Percentiles rank a stretch among this genome's conserved stretches.
phyloP scores from a whole-genome alignment of 2,329 filamentous ascomycete genomes.

The Sporothrix euskadiensis region DNA sequence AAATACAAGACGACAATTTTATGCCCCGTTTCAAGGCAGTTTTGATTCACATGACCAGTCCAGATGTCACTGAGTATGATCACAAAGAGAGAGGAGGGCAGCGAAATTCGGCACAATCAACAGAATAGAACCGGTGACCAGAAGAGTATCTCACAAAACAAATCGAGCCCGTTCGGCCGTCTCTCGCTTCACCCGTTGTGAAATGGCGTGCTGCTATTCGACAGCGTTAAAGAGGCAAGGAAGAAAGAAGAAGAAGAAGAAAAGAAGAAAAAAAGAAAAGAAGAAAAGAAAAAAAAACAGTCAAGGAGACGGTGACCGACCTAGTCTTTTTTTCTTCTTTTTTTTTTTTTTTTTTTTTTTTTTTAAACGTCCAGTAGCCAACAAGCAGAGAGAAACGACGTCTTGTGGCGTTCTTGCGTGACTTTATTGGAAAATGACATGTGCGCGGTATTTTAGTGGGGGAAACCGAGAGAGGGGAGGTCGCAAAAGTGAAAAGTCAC shows the following conservation, averaged over 20 bases:
- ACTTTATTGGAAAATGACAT: constrained; percentile 24
- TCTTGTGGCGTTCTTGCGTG: constrained; percentile 22
- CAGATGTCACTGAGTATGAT: neutral
- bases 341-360: neutral
- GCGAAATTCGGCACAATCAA: neutral
- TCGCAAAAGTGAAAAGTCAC: neutral
- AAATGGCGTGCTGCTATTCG: constrained; percentile 20
- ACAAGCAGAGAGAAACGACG: neutral
- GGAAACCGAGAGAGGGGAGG: neutral
- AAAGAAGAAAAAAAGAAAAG: neutral
- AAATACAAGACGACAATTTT: neutral
- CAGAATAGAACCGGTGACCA: neutral
- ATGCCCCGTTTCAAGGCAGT: neutral
- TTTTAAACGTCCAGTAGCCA: neutral
- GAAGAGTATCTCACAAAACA: neutral
- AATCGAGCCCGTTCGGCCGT: neutral
- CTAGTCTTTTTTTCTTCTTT: neutral
- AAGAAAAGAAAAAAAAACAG: neutral
- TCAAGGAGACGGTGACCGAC: neutral
- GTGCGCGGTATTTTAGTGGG: constrained; percentile 1
- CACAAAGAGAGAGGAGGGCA: neutral
- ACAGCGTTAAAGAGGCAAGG: neutral
- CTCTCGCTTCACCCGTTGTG: neutral
- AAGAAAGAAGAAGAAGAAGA: neutral
- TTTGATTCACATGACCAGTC: neutral